Base-by-base conservation (phyloP, 495 filamentous ascomycete genomes). In the Trichoderma gamsii region DNA sequence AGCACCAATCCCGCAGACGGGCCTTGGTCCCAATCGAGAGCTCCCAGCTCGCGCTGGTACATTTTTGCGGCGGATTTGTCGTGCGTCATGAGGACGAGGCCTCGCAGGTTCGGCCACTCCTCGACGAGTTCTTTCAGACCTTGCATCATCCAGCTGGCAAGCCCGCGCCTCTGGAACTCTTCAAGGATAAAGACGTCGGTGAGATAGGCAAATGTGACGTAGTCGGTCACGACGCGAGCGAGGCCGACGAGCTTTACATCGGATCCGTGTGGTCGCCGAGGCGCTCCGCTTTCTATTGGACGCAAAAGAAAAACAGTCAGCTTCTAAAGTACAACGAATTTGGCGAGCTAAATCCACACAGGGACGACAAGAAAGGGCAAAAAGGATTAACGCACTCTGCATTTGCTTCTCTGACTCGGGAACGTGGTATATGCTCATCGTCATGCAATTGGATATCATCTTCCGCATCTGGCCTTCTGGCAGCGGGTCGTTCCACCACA, bases 151-250 rank as follows among this genome's bases (percentile, higher is more conserved):
- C 87, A 92, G 12, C 74, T 77, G 0, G 84, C 88, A 0, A 92
- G 78, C 0, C 89, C 88, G n/a, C 80, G 75, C 0, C 84, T 81
- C 67, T 88, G 84, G 64, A 86, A 79, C 65, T 83, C 78, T 0
- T 78, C 72, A 0, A 86, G 67, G 7, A 91, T 76, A 69, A 86
- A 92, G 27, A 92, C 85, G 67, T 91, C 89, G 12, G 89, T 89
- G 27, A 91, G 77, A 71, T 89, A 91, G n/a, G 81, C 87, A 69
- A 89, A 84, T 0, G 87, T 88, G 13, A 85, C 79, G 69, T 83
- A 74, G 70, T 91, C 89, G 0, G 89, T 92, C 29, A 91, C 74
- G 8, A 90, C 72, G 9, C 89, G 81, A 12, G 83, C 87, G 23
- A 91, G 77, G 8, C 88, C 89, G 46, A 91, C 80, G 72, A 79